phyloP scores from a whole-genome alignment of 495 filamentous ascomycete species.

The Penicillium egyptiacum region DNA sequence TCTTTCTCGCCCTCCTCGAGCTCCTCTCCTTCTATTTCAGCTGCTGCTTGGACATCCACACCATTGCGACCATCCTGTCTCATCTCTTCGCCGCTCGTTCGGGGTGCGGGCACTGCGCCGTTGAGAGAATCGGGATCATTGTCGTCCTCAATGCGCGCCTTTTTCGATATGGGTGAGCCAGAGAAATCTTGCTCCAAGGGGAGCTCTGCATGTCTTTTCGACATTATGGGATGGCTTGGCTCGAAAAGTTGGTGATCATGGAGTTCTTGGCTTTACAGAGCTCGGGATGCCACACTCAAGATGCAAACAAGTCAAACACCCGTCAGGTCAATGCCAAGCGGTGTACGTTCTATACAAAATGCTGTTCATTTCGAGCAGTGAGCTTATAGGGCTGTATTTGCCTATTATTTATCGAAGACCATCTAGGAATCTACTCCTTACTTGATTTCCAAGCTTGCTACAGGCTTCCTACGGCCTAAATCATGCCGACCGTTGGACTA shows the following conservation, averaged over 20 bases:
- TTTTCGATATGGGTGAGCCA: constrained; percentile 75
- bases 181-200: constrained; percentile 64
- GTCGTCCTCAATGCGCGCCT: constrained; percentile 63
- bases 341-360: background rate
- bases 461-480: constrained; percentile 10
- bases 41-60: constrained; percentile 39
- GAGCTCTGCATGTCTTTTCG: constrained; percentile 76
- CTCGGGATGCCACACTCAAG: constrained; percentile 13
- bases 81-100: constrained; percentile 32
- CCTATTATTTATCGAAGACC: background rate
- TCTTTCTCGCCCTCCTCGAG: constrained; percentile 41
- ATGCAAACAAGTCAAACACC: constrained; percentile 50
- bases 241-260: constrained; percentile 10
- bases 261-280: constrained; percentile 16
- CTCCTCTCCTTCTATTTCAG: constrained; percentile 42
- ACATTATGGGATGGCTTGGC: constrained; percentile 49
- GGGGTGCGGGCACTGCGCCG: constrained; percentile 38
- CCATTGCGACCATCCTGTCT: constrained; percentile 40
- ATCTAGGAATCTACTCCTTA: constrained; percentile 1
- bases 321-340: background rate
- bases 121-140: constrained; percentile 38
- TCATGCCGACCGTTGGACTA: constrained; percentile 18
- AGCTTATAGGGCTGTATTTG: background rate
- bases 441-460: constrained; percentile 4
- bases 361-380: background rate